Percentiles rank a stretch among this genome's conserved stretches.
phyloP scores from a whole-genome alignment of 257 asterid species.

The Petunia axillaris region DNA sequence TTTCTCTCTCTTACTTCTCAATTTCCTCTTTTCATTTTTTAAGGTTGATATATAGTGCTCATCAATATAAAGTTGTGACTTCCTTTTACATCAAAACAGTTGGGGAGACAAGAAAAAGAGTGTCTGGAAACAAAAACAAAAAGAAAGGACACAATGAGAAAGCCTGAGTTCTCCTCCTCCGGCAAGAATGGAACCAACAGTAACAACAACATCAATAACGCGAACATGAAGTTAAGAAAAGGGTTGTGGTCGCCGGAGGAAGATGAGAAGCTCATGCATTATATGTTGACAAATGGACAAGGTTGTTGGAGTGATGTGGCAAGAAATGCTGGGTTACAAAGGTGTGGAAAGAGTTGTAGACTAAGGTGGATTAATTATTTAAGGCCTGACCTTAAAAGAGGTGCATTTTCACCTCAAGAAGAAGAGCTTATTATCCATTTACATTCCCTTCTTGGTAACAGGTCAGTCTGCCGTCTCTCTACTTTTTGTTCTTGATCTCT shows the following conservation, averaged over 20 bases:
- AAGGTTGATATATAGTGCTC: constrained; percentile 9
- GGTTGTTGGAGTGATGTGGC: constrained; percentile 74
- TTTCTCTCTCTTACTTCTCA: constrained; percentile 4
- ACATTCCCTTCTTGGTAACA: constrained; percentile 69
- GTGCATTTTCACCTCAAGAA: constrained; percentile 63
- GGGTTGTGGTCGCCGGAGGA: constrained; percentile 72
- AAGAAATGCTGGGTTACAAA: constrained; percentile 57
- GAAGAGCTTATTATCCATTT: constrained; percentile 61
- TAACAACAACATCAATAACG: background rate
- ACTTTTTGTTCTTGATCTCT: background rate
- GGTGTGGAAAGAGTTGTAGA: constrained; percentile 68
- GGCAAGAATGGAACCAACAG: constrained; percentile 20
- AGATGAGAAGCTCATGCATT: constrained; percentile 58
- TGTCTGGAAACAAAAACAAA: constrained; percentile 26
- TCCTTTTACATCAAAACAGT: constrained; percentile 57
- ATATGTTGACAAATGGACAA: constrained; percentile 62
- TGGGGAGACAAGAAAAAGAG: constrained; percentile 30
- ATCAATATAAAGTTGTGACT: constrained; percentile 43
- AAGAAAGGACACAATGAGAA: constrained; percentile 42
- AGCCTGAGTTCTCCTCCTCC: constrained; percentile 45
- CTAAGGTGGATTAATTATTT: constrained; percentile 65
- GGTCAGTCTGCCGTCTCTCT: constrained; percentile 34
- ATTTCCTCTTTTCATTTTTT: constrained; percentile 1
- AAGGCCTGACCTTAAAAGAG: constrained; percentile 66
- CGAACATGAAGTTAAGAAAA: constrained; percentile 45